Base-by-base conservation (phyloP, 2,329 filamentous ascomycete species). In the Fusarium poae region DNA sequence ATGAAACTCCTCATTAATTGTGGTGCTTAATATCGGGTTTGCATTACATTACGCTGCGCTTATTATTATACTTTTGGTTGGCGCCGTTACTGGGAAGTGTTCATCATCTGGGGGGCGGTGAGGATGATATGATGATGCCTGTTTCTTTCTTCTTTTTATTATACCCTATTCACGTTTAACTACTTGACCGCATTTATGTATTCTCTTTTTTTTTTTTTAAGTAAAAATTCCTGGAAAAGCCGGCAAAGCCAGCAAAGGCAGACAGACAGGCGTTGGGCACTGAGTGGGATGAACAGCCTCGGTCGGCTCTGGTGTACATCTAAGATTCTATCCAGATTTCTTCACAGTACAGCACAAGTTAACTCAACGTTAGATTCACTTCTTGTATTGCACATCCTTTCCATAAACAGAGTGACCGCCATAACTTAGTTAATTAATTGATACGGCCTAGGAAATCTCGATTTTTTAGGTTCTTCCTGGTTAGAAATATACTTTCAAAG, bases 21-120 rank as follows among this genome's bases (percentile, higher is more conserved):
- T 49, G 52, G 44, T 39, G 55, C 20, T 40, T 48, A 52, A 44
- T 40, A 55, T 29, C 27, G 40, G 50, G 32, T 45, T 55, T 37
- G 21, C 12, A 29, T 27, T 16, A 21, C 48, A 56, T 58, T 57
- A 59, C 56, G 45, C 39, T 42, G 35, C n/a, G n/a, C 32, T 51
- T 62, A 59, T 64, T 64, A 57, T 57, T 56, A 32, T 27, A 23
- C 30, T 61, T 39, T 40, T 45, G 18, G 51, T 45, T 50, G 67
- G 72, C 65, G 71, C 55, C 62, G 52, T 65, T 74, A 73, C 68
- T 72, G 69, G 72, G 71, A 72, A 72, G 72, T 65, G 71, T 58
- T 58, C 46, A 51, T 65, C 51, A 67, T 67, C 59, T 68, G 58
- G 43, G 71, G 71, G 61, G 63, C 49, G 64, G 59, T 43, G 56